These are phyloP conservation scores for Bonia amplexicaulis DNA, from an alignment of 176 grass and related monocot species.

Conservation along the genomic window DNA sequence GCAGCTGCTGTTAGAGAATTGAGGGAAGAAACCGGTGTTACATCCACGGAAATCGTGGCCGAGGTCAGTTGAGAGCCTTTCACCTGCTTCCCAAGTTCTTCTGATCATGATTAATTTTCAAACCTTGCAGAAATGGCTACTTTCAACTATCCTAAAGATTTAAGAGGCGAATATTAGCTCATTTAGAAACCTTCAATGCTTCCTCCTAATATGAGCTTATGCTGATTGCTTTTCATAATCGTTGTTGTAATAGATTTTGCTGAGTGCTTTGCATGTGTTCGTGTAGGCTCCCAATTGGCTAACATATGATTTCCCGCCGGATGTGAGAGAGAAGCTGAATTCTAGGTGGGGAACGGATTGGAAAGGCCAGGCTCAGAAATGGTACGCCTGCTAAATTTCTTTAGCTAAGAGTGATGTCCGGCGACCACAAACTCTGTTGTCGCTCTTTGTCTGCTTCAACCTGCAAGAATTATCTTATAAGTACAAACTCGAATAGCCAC, in stretches of 20 bases:
- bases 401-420: not conserved
- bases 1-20: constrained; percentile 69
- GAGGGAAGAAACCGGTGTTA: constrained; percentile 89
- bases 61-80: constrained; percentile 44
- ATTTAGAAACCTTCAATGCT: not conserved
- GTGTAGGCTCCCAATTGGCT: constrained; percentile 70
- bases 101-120: not conserved
- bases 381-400: constrained; percentile 35
- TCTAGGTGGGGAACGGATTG: constrained; percentile 68
- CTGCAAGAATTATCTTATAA: not conserved
- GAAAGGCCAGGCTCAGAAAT: constrained; percentile 92
- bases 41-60: constrained; percentile 65
- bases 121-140: not conserved
- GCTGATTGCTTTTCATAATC: too few species aligned
- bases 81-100: not conserved
- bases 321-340: constrained; percentile 66
- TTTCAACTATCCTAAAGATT: not conserved
- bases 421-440: not conserved
- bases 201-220: not conserved
- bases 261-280: not conserved
- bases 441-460: not conserved
- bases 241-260: too few species aligned
- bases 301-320: constrained; percentile 74
- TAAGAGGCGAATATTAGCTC: too few species aligned
- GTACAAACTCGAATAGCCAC: not conserved